Base-by-base conservation (phyloP, 805 yeast genomes). In the Ogataea thermomethanolica region DNA sequence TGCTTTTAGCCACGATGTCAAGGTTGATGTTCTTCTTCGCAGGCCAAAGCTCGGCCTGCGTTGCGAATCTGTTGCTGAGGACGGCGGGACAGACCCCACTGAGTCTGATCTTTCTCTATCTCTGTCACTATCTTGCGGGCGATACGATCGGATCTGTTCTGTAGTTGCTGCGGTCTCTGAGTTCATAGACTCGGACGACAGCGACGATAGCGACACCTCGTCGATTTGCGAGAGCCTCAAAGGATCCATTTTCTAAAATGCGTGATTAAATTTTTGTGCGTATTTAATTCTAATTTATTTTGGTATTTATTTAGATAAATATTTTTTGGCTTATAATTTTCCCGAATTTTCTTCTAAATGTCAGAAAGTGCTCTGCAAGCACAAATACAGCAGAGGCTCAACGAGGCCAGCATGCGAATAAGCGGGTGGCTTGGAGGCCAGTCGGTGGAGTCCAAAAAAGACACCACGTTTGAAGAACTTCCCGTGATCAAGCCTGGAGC, bases 361-460 rank as follows among this genome's bases (percentile, higher is more conserved):
- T 20, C 24, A 32, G 32, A 36, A n/a, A 28, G 33, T 23, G 22
- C 33, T 14, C 17, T 76, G 4, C 79, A 71, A 43, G 65, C 74
- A 11, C 61, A 61, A 39, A 68, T 75, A 46, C 76, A 71, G 50
- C 58, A 70, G 5, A 69, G 73, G 5, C 54, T 75, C 5, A 47
- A 65, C 3, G 60, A 61, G 23, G 65, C 64, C 12, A 67, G 65
- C 41, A 44, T 53, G 7, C 59, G 55, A 27, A 68, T 69, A 1
- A 35, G 58, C 25, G 62, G 67, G 15, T 73, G 78, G 79, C 53
- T 70, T 31, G 34, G 50, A 2, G 32, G 39, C 8, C 15, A 33
- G 13, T 42, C 12, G 30, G 50, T 3, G 29, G 36, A 9, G 7
- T 29, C 21, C 8, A 41, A 7, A 7, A 35, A 15, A 5, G 32